Evolutionary conservation across 148 eudicot genomes (phyloP), one percentile per base, ranked within the genome.

Genomic region (Heliosperma pusillum): DNA sequence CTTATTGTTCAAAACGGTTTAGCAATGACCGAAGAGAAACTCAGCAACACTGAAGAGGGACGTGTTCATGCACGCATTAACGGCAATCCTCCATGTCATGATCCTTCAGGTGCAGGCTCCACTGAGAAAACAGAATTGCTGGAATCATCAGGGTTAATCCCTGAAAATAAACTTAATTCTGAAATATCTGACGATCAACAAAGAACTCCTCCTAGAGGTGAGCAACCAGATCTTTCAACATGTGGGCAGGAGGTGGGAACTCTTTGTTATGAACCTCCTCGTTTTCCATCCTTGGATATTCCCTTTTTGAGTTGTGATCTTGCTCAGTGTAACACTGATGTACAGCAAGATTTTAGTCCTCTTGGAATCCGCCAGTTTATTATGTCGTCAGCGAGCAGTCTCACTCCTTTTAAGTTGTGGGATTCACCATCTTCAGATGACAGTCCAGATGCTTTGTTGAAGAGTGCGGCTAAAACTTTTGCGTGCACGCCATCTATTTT

Each of bases 291-390:
- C 69, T 82, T 90, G 76, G 99, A 95, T 53, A 69, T 95, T 75
- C 99, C 99, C 24, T 95, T 95, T 67, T 88, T 90, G 44, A 90
- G 96, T 72, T 95, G 99, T 84, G 99, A 95, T 86, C 94, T 95
- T 59, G 82, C 87, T 55, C 98, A 86, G 68, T 83, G 89, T 60
- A 84, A 89, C 73, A 75, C 76, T 65, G 92, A 95, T 77, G 83
- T 69, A 70, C 93, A 86, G 56, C 91, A 85, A 81, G 99, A 95
- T 73, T 95, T 76, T 77, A 95, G 99, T 80, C 99, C 99, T 71
- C 92, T 95, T 71, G 99, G 99, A 56, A 88, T 90, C 57, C 92
- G 99, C 27, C 88, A 89, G 75, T 76, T 92, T 76, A 83, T 89
- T 90, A 86, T 88, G 86, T 83, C 95, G 74, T 82, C 91, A 50